phyloP scores from a whole-genome alignment of 2,329 filamentous ascomycete genomes.

The Stylonectria norvegica region DNA sequence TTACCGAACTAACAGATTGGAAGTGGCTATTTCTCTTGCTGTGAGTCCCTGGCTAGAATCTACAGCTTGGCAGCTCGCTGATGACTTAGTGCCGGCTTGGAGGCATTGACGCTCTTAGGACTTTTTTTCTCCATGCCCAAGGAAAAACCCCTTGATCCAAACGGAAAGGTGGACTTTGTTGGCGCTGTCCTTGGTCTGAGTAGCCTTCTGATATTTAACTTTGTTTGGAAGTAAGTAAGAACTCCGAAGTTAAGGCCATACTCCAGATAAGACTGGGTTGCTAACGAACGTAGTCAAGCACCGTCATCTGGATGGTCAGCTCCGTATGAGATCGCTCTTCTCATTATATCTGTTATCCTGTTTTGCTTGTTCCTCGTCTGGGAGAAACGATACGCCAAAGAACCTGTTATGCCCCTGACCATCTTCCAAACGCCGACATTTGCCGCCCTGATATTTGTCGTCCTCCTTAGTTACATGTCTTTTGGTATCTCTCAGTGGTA shows the following conservation, averaged over 20 bases:
- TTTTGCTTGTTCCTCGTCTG: slow-evolving; percentile 36
- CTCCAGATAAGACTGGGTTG: too few species aligned
- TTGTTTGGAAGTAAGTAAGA: slow-evolving; percentile 47
- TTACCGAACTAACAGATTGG: slow-evolving; percentile 29
- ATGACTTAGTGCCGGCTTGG: slow-evolving; percentile 7
- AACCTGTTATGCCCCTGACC: slow-evolving; percentile 44
- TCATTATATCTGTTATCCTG: slow-evolving; percentile 34
- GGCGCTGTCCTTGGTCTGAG: slow-evolving; percentile 38
- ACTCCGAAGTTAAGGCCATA: too few species aligned
- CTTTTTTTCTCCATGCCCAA: slow-evolving; percentile 11
- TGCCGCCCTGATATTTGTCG: slow-evolving; percentile 39
- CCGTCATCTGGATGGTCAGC: slow-evolving; percentile 43
- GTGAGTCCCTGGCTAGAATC: slow-evolving; percentile 19
- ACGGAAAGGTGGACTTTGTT: slow-evolving; percentile 31
- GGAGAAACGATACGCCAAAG: slow-evolving; percentile 37
- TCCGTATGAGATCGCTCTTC: slow-evolving; percentile 38
- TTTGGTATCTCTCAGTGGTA: slow-evolving; percentile 49
- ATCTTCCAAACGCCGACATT: slow-evolving; percentile 46
- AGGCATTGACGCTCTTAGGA: slow-evolving; percentile 5
- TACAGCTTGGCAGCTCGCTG: neutral
- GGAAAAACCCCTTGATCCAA: slow-evolving; percentile 22
- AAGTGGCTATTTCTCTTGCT: slow-evolving; percentile 41
- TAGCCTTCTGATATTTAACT: slow-evolving; percentile 46
- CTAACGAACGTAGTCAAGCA: slow-evolving; percentile 29
- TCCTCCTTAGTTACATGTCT: slow-evolving; percentile 46